Conservation (phyloP, 2,329 filamentous ascomycete genomes). For the Botrytis sinoallii region DNA sequence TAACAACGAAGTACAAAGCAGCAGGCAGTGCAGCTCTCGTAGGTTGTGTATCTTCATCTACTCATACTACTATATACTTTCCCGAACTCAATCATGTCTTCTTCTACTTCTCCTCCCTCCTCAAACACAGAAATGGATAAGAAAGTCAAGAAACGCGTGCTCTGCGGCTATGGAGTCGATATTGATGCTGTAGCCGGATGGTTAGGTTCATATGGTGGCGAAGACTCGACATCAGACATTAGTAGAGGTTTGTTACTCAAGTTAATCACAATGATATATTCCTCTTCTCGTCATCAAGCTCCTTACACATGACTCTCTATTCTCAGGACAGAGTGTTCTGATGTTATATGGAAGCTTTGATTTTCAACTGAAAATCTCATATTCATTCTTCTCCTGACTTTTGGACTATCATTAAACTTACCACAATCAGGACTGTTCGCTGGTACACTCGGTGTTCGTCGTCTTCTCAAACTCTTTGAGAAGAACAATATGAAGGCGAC, state of each 20-base stretch:
- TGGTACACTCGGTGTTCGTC: conserved; percentile 61
- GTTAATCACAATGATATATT: background rate
- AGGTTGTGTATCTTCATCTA: background rate
- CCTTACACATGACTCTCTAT: background rate
- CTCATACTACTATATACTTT: background rate
- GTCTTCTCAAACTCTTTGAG: conserved; percentile 67
- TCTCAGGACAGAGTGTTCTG: background rate
- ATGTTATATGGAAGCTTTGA: background rate
- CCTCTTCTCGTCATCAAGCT: background rate
- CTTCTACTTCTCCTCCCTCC: background rate
- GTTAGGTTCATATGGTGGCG: conserved; percentile 71
- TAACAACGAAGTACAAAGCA: background rate
- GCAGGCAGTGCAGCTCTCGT: background rate
- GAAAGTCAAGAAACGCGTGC: conserved; percentile 51
- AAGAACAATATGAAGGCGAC: conserved; percentile 70
- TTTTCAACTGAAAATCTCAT: background rate
- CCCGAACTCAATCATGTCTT: background rate
- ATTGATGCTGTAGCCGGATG: conserved; percentile 75
- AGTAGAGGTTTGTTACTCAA: conserved; percentile 52
- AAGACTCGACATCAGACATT: conserved; percentile 70
- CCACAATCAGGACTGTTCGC: conserved; percentile 57
- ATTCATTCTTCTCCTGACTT: background rate
- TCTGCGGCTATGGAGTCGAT: conserved; percentile 65
- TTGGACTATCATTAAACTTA: background rate
- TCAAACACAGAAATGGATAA: background rate